Evolutionary conservation across 495 filamentous ascomycete genomes (phyloP).

Genomic region (Pyrenula massariospora): DNA sequence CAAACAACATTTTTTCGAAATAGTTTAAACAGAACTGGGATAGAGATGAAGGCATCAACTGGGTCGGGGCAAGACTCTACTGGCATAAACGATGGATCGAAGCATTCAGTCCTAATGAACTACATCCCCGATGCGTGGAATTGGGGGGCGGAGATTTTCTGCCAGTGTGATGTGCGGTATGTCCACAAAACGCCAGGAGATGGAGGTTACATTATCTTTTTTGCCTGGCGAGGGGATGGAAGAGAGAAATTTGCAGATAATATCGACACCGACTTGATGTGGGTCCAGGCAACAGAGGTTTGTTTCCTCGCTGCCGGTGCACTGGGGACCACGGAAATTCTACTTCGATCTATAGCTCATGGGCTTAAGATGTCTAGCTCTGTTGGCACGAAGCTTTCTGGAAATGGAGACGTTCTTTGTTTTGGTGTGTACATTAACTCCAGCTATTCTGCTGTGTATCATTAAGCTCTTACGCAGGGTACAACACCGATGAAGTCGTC

Average conservation of each 20-base stretch:
- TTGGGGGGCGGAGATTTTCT: conserved; percentile 65
- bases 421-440: conserved; percentile 34
- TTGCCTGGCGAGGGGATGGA: conserved; percentile 52
- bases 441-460: neutral
- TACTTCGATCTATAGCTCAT: conserved; percentile 49
- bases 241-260: conserved; percentile 43
- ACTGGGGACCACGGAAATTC: conserved; percentile 53
- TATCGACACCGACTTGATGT: conserved; percentile 52
- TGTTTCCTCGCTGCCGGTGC: conserved; percentile 51
- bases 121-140: conserved; percentile 66
- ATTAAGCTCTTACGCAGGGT: conserved; percentile 19
- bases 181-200: conserved; percentile 39
- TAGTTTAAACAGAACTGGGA: conserved; percentile 47
- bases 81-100: conserved; percentile 57
- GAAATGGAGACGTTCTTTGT: conserved; percentile 54
- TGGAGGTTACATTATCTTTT: conserved; percentile 50
- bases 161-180: conserved; percentile 57
- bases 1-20: conserved; percentile 52
- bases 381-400: conserved; percentile 52
- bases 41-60: conserved; percentile 47
- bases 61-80: conserved; percentile 51
- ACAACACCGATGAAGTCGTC: conserved; percentile 42
- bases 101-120: conserved; percentile 52
- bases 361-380: conserved; percentile 44
- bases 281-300: conserved; percentile 50